Percentiles rank a stretch among this genome's conserved stretches.
Conservation (phyloP, 768 basidiomycete species). For the Leccinum longicurvipes region DNA sequence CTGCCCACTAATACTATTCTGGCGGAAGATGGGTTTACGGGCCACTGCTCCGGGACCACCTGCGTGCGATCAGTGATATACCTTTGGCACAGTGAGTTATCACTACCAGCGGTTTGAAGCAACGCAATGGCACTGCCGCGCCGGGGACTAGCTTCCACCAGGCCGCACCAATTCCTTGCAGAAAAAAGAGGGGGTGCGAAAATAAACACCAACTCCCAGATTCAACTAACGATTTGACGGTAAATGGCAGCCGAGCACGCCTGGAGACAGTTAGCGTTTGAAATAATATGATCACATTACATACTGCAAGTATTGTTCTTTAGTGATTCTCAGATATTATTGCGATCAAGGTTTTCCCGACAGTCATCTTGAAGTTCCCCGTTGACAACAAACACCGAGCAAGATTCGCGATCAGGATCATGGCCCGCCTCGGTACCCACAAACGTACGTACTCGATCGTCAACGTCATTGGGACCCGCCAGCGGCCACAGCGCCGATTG, state of each 20-base stretch:
- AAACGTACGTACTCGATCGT: background rate
- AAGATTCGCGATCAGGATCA: background rate
- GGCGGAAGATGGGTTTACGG: background rate
- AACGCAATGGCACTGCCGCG: background rate
- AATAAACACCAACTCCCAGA: background rate
- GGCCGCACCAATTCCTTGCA: too few relatives aligned
- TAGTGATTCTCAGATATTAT: background rate
- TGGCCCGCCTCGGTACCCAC: background rate
- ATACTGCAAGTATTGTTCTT: too few relatives aligned
- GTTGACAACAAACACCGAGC: background rate
- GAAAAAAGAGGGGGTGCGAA: background rate
- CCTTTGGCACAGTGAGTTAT: background rate
- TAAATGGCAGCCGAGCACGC: background rate
- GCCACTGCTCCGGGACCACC: background rate
- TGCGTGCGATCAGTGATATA: background rate
- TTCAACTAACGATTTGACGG: background rate
- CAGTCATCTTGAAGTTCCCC: background rate
- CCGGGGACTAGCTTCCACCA: background rate
- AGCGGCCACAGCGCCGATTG: background rate
- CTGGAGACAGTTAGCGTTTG: background rate
- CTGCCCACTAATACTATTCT: background rate
- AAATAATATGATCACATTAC: background rate
- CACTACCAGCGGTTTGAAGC: background rate
- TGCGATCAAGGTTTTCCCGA: background rate
- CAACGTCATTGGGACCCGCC: background rate